Evolutionary conservation across 805 yeast genomes (phyloP).

Genomic region (Teunomyces aglyptinius): DNA sequence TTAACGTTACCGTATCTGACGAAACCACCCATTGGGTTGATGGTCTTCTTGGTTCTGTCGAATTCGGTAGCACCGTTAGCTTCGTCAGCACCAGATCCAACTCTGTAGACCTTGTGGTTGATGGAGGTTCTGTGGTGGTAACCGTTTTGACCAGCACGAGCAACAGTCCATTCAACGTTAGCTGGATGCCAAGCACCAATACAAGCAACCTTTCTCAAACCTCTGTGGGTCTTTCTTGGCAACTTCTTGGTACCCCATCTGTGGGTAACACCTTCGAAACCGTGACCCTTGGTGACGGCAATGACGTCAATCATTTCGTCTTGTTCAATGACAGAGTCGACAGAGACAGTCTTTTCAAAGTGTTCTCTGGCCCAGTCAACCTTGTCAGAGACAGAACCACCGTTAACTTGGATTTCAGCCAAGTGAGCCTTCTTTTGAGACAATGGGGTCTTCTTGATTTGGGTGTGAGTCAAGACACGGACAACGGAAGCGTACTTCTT

Average conservation of each 20-base stretch:
- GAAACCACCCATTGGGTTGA: constrained; percentile 99
- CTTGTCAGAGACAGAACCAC: constrained; percentile 98
- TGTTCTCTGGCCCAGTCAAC: constrained; percentile 98
- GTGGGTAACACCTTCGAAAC: constrained; percentile 99
- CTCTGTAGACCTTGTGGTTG: constrained; percentile 99
- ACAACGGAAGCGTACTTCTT: constrained; percentile 97
- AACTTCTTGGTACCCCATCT: constrained; percentile 99
- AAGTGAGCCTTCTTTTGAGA: constrained; percentile 99
- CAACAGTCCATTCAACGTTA: constrained; percentile 98
- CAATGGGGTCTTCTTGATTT: constrained; percentile 98
- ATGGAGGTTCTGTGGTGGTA: constrained; percentile 99
- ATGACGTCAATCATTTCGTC: constrained; percentile 97
- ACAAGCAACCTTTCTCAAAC: constrained; percentile 99
- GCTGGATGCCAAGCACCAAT: constrained; percentile 99
- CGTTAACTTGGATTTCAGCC: constrained; percentile 99
- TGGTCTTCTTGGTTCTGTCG: constrained; percentile 99
- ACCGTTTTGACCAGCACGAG: constrained; percentile 99
- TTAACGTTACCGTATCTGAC: constrained; percentile 98
- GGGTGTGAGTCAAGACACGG: constrained; percentile 99
- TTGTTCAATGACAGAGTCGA: constrained; percentile 96
- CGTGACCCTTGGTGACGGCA: constrained; percentile 99
- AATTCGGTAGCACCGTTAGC: constrained; percentile 92
- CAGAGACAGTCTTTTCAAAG: constrained; percentile 97
- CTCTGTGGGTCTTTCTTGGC: constrained; percentile 99
- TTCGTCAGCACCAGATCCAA: constrained; percentile 96